Evolutionary conservation across 208 protist genomes (phyloP), one percentile per base, ranked within the genome.

Genomic region (Ichthyophonus hoferi): DNA sequence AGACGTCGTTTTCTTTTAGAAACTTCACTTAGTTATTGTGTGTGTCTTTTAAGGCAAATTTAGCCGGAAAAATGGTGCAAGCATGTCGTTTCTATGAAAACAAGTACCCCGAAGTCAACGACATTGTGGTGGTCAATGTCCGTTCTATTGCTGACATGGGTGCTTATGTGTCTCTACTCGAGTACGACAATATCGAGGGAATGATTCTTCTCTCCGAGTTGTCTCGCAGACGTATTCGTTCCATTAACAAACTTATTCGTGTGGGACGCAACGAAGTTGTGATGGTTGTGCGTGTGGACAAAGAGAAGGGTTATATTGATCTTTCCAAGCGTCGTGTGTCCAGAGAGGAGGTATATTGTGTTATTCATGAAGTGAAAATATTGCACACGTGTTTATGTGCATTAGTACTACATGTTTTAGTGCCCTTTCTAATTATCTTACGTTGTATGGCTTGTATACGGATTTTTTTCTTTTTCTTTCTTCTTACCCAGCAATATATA

Each of bases 301-400:
- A 96, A 90, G 97, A 98, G 42, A 99, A 99, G 91, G 96, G 98
- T 39, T 99, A 99, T 90, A 99, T 99, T 93, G 98, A 99, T 95
- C 92, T 99, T 1, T 99, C 97, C 12, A 99, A 99, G 93, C 96
- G 98, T 34, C 92, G 93, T 82, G 98, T 99, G 42, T 97, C 96
- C 1, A 92, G 93, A 39, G 96, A 98, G 83, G 98, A 99, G 58
- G 95, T 88, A 17, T 79, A 40, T 34, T 34, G 24, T 38, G 7
- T n/a, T n/a, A n/a, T n/a, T n/a, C n/a, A n/a, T n/a, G n/a, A n/a
- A n/a, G n/a, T n/a, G n/a, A n/a, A n/a, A n/a, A n/a, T n/a, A n/a
- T n/a, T n/a, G n/a, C n/a, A n/a, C n/a, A n/a, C n/a, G n/a, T n/a
- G n/a, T n/a, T n/a, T n/a, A n/a, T n/a, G n/a, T n/a, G n/a, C n/a